phyloP scores from a whole-genome alignment of 768 basidiomycete species.

The Phlebiopsis gigantea region DNA sequence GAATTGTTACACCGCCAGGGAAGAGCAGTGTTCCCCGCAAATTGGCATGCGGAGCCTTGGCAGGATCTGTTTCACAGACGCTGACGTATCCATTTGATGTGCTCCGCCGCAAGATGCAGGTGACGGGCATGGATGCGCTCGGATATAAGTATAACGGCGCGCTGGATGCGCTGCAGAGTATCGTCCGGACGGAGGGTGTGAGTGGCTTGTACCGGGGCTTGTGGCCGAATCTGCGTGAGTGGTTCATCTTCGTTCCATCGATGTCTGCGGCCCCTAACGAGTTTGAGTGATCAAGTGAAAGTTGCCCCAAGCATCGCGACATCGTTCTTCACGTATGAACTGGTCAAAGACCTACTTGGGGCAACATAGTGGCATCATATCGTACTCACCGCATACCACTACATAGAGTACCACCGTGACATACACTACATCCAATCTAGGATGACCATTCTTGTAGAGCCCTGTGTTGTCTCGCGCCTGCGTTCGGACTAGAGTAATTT shows the following conservation, averaged over 20 bases:
- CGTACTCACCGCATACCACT: neutral
- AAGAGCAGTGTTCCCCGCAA: slow-evolving; percentile 65
- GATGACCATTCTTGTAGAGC: neutral
- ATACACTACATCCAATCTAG: neutral
- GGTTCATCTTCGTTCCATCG: neutral
- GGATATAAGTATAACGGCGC: slow-evolving; percentile 75
- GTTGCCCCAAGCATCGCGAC: slow-evolving; percentile 90
- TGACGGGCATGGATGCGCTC: slow-evolving; percentile 66
- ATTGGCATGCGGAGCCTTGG: slow-evolving; percentile 80
- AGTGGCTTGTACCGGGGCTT: slow-evolving; percentile 66
- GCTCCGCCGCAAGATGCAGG: slow-evolving; percentile 92
- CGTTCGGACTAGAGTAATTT: neutral
- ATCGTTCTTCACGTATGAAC: slow-evolving; percentile 79
- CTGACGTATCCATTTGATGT: slow-evolving; percentile 97
- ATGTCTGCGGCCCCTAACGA: neutral
- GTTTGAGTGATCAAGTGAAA: slow-evolving; percentile 50
- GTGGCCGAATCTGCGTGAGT: slow-evolving; percentile 85
- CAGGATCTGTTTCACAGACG: slow-evolving; percentile 89
- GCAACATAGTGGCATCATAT: slow-evolving; percentile 19
- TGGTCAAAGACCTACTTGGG: slow-evolving; percentile 49
- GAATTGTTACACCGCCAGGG: slow-evolving; percentile 76
- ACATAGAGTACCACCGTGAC: neutral
- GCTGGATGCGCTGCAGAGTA: slow-evolving; percentile 66
- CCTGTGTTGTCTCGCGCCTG: neutral
- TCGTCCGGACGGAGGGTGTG: slow-evolving; percentile 69